phyloP scores from a whole-genome alignment of 495 filamentous ascomycete genomes.

The Neurospora tetraspora region DNA sequence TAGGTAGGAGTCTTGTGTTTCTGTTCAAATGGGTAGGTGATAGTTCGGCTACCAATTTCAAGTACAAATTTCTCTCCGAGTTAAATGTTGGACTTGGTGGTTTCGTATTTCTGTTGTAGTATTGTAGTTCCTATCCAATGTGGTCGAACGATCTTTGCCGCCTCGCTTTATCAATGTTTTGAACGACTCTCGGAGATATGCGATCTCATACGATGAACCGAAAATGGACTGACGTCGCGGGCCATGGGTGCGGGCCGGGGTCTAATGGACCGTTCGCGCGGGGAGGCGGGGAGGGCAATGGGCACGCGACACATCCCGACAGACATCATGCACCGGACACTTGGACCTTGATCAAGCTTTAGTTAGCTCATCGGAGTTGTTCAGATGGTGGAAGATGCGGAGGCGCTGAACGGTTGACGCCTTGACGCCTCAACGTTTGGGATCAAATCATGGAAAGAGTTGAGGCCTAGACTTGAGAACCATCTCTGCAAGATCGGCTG shows the following conservation, averaged over 20 bases:
- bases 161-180: neutral
- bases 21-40: neutral
- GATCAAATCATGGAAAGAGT: neutral
- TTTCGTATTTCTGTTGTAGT: neutral
- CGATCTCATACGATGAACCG: neutral
- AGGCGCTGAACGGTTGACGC: neutral
- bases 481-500: neutral
- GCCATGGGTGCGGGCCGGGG: constrained; percentile 12
- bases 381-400: neutral
- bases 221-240: neutral
- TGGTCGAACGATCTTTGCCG: neutral
- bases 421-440: neutral
- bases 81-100: neutral
- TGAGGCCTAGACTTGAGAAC: neutral
- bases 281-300: neutral
- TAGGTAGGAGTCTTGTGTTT: neutral
- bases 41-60: neutral
- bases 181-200: neutral
- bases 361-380: neutral
- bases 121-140: neutral
- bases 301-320: neutral
- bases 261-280: neutral
- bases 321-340: neutral
- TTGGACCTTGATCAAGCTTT: neutral
- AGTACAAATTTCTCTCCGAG: neutral